phyloP scores from a whole-genome alignment of 768 basidiomycete species.

The Kwoniella sp. region DNA sequence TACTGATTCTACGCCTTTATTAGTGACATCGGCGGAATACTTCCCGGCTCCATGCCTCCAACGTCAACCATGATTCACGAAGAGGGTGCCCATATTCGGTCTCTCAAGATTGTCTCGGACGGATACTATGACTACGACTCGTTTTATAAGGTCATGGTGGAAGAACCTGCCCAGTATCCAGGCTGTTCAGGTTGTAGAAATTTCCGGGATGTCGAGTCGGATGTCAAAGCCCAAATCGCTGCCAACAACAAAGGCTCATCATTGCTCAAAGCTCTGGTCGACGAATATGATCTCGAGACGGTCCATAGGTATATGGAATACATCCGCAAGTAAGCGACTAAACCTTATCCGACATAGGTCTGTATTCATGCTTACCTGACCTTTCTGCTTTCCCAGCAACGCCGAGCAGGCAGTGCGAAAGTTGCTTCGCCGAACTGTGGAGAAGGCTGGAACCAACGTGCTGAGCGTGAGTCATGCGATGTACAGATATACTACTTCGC shows the following conservation, averaged over 20 bases:
- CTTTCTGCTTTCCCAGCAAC: slow-evolving; percentile 63
- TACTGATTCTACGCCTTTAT: background rate
- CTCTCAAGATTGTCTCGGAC: slow-evolving; percentile 84
- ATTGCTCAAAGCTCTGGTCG: slow-evolving; percentile 78
- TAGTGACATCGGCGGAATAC: slow-evolving; percentile 71
- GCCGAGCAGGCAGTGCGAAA: slow-evolving; percentile 82
- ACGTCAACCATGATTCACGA: slow-evolving; percentile 88
- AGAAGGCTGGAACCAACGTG: slow-evolving; percentile 61
- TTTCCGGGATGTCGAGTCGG: slow-evolving; percentile 20
- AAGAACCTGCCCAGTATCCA: slow-evolving; percentile 50
- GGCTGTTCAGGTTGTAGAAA: slow-evolving; percentile 28
- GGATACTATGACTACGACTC: slow-evolving; percentile 77
- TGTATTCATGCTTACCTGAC: too few species aligned
- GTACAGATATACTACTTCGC: background rate
- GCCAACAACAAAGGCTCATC: slow-evolving; percentile 84
- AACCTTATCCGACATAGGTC: too few species aligned
- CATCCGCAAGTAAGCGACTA: slow-evolving; percentile 18
- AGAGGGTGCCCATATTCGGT: slow-evolving; percentile 87
- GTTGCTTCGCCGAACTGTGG: slow-evolving; percentile 69
- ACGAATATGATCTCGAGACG: slow-evolving; percentile 79
- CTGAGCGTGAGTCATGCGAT: background rate
- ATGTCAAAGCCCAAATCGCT: slow-evolving; percentile 31
- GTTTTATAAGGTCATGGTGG: slow-evolving; percentile 76
- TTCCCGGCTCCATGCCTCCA: slow-evolving; percentile 90
- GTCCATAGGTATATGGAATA: slow-evolving; percentile 84